Base-by-base conservation (phyloP, 371 early-diverging fungal species). In the Circinella umbellata region DNA sequence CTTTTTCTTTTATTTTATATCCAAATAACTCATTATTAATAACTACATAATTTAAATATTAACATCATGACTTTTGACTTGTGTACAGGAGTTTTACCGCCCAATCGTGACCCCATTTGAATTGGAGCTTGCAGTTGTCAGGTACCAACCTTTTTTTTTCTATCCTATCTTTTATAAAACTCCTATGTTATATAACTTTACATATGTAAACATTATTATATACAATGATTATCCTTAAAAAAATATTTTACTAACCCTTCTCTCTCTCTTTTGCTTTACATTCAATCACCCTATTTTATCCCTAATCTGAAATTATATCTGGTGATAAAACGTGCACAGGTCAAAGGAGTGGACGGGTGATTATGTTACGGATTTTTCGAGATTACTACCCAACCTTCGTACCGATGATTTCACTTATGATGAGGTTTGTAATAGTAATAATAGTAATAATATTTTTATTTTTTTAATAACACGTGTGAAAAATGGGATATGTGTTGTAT, bases 51-150 rank as follows among this genome's bases (percentile, higher is more conserved):
- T 11, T 42, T 11, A 1, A 42, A 51, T 51, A 11, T 8, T 49
- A 51, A 51, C 54, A 64, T 51, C 65, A 34, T 48, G 67, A 27
- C 36, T 47, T 62, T 68, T 62, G 62, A 62, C 68, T 54, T 68
- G 64, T 54, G 46, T 62, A 51, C 73, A 87, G 80, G 96, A 97
- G 72, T 97, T 95, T 77, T 91, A 92, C 74, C 89, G 88, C 63
- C 98, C 98, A 34, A 90, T 98, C 37, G 92, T 97, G 3, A 97
- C 98, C 35, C 98, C 98, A 11, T 95, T 86, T 72, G 98, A 98
- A 76, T 81, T 98, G 63, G 89, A 92, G 65, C 76, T 95, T 48
- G 96, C 98, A 4, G 80, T 94, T 53, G 78, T 83, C 73, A 85
- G 76, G 85, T 75, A 75, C 54, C 11, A 42, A 42, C 11, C 42